Evolutionary conservation across 805 yeast species (phyloP).

Genomic region (Wickerhamiella qilinensis): DNA sequence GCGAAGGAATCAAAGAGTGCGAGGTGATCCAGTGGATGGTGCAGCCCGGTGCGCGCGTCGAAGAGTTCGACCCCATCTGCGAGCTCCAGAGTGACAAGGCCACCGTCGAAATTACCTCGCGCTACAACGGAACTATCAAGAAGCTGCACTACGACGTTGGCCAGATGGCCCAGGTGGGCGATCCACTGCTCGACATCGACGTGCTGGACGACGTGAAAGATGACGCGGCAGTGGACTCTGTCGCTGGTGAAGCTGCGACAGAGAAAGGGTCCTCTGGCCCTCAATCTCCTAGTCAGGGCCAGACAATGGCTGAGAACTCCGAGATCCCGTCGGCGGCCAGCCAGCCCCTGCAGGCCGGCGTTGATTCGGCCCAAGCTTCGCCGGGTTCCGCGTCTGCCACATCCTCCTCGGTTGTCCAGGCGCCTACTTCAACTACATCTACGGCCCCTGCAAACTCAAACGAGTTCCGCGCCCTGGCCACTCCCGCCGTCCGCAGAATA

Average conservation of each 20-base stretch:
- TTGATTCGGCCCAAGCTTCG: not conserved
- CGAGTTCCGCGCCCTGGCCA: conserved; percentile 17
- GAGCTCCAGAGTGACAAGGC: conserved; percentile 24
- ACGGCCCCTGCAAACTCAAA: too few relatives aligned
- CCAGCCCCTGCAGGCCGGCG: not conserved
- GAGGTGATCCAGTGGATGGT: conserved; percentile 25
- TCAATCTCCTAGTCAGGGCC: too few relatives aligned
- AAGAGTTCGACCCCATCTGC: conserved; percentile 22
- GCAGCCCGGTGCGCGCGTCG: conserved; percentile 21
- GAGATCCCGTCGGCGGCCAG: not conserved
- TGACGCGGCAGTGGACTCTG: not conserved
- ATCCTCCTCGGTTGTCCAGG: too few relatives aligned
- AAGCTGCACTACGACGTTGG: conserved; percentile 21
- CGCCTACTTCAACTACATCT: too few relatives aligned
- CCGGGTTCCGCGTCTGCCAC: not conserved
- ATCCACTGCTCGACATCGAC: conserved; percentile 21
- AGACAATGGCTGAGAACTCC: not conserved
- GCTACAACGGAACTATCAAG: conserved; percentile 20
- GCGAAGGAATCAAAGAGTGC: conserved; percentile 24
- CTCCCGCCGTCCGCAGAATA: conserved; percentile 22
- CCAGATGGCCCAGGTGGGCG: conserved; percentile 22
- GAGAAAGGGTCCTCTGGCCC: too few relatives aligned
- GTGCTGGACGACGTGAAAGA: conserved; percentile 5
- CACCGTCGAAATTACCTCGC: conserved; percentile 22
- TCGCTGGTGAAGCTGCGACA: not conserved